Evolutionary conservation across 495 filamentous ascomycete genomes (phyloP), one percentile per base, ranked within the genome.

Genomic region (Immersiella caudata): DNA sequence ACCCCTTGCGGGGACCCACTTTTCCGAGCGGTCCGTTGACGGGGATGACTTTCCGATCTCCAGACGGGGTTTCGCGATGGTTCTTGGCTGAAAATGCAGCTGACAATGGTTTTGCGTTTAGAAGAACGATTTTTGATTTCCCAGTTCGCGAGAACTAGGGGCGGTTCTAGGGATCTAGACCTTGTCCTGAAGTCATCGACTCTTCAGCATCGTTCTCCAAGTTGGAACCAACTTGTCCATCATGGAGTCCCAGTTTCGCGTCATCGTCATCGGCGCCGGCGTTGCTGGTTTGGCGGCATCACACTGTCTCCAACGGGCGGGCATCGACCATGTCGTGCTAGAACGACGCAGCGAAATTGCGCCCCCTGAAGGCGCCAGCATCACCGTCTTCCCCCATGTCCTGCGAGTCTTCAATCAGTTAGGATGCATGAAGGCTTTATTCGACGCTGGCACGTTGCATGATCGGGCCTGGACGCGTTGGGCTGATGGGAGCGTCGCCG

Each of bases 241-340:
- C 3, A 33, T 33, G 29, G 29, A 33, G 29, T 33, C 29, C 4
- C 29, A 33, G 8, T 76, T 81, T 62, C 74, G 74, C 21, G 74
- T 85, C 22, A 68, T 82, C 49, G 75, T 86, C 29, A 78, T 85
- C 35, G 84, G 84, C 11, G 83, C 80, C 40, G 84, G 84, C n/a
- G 79, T 85, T 25, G 82, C 77, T 4, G 84, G 84, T 9, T 71
- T 87, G 11, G 76, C 75, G 16, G 79, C 83, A 21, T 75, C 80
- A 0, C 72, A 80, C 54, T 62, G 51, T 16, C 67, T 83, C 6
- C 61, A 69, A 24, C 65, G 52, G 18, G 64, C 64, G 0, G 70
- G 71, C 21, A 80, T 83, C 26, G 78, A 82, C 40, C 72, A 77
- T 57, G 65, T 82, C 14, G 67, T 83, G 0, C 68, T 83, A 0